Evolutionary conservation across 257 asterid genomes (phyloP), one percentile per base, ranked within the genome.

Genomic region (Solanum appendiculatum): DNA sequence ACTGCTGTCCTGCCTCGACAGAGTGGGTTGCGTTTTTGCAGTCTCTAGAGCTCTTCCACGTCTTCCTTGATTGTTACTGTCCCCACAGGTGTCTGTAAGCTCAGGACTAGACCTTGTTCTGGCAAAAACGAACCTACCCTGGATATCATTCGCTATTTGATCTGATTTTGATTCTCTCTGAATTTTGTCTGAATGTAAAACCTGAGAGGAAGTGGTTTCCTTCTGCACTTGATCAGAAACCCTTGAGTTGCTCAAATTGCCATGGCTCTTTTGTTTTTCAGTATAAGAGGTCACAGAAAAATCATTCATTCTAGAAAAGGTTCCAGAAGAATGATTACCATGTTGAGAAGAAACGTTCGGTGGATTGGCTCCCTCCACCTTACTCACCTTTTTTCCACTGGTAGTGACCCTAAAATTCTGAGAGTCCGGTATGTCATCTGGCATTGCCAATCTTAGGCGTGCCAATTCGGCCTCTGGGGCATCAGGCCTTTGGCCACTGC

Each of bases 41-140:
- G 86, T 87, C 89, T 94, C 97, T 77, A 93, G 89, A 51, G 88
- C 92, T 90, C 89, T 92, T 78, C 88, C 86, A 70, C 21, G 91
- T 83, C 87, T 87, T 84, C 56, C 82, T 87, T 89, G 96, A 87
- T 92, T 88, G 36, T 92, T 89, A 36, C 87, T 83, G 60, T 91
- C 93, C 60, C 87, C 92, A 92, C 87, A 96, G 34, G 93, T 89
- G 89, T 95, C 98, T 58, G 97, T 96, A 86, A 97, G 96, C 91
- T 97, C 98, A 21, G 99, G 99, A 87, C 99, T 96, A 82, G 99
- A 97, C 75, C 87, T 94, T 23, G 99, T 97, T 89, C 99, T 93
- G 58, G 97, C 97, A 91, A 94, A 92, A 54, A 90, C 90, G 89
- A 91, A 92, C 84, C 93, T 90, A 40, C 96, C 96, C 80, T 93